These are phyloP conservation scores for Salix arbutifolia DNA, from an alignment of 345 rosid species.

Conservation along the genomic window DNA sequence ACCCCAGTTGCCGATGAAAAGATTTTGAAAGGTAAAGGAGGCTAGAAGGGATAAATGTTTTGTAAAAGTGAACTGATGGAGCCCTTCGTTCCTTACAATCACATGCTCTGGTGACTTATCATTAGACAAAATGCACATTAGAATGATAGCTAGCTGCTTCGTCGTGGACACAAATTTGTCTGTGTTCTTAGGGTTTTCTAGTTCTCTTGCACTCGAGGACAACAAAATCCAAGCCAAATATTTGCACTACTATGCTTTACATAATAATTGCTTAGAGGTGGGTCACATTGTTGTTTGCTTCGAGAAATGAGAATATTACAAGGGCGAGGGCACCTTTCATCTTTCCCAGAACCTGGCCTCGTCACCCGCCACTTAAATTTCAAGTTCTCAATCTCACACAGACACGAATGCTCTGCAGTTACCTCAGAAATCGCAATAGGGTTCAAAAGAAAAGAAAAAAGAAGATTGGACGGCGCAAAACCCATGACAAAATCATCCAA, in stretches of 20 bases:
- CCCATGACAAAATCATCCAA: slow-evolving; percentile 16
- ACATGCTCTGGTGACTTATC: slow-evolving; percentile 40
- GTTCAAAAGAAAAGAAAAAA: background rate
- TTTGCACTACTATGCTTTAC: background rate
- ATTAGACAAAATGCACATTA: slow-evolving; percentile 30
- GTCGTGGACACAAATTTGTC: background rate
- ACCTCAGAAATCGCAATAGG: background rate
- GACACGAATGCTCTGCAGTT: background rate
- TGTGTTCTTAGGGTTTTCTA: background rate
- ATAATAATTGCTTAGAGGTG: slow-evolving; percentile 9
- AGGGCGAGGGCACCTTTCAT: background rate
- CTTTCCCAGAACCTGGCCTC: background rate
- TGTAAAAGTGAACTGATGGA: slow-evolving; percentile 13
- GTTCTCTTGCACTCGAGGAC: slow-evolving; percentile 9
- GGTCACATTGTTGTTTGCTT: slow-evolving; percentile 18
- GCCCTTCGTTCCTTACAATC: slow-evolving; percentile 15
- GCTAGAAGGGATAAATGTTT: background rate
- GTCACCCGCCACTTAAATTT: background rate
- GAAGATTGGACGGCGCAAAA: slow-evolving; percentile 2
- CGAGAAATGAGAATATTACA: background rate
- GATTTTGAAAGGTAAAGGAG: background rate
- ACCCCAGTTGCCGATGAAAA: slow-evolving; percentile 15
- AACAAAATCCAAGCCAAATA: slow-evolving; percentile 21
- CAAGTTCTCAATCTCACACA: background rate
- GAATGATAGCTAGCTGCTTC: slow-evolving; percentile 7